phyloP scores from a whole-genome alignment of 306 rosid species.

The Gleditsia sinensis region DNA sequence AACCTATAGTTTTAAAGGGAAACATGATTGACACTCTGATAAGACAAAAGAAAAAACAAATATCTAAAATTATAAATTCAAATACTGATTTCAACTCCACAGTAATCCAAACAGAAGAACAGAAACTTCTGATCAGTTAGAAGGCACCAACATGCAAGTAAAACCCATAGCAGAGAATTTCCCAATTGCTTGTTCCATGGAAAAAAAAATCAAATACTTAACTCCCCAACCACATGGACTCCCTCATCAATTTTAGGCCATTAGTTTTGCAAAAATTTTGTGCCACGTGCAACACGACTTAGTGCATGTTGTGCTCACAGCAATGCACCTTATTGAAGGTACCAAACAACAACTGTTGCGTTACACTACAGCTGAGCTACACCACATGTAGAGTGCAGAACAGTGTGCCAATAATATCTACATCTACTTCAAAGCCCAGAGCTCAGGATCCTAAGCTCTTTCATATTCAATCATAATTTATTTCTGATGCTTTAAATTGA shows the following conservation, averaged over 20 bases:
- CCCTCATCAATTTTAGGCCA: background rate
- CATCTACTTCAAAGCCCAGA: background rate
- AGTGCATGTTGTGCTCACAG: background rate
- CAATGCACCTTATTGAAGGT: background rate
- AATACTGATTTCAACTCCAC: too few species aligned
- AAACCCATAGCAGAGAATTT: background rate
- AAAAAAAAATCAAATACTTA: background rate
- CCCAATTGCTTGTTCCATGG: background rate
- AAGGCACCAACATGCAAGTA: too few species aligned
- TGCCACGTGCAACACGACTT: background rate
- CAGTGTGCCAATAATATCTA: too few species aligned
- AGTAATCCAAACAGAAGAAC: too few species aligned
- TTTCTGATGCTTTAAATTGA: background rate
- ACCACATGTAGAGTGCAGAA: background rate
- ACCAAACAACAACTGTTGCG: background rate
- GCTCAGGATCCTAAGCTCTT: background rate
- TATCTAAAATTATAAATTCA: too few species aligned
- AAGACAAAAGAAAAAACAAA: too few species aligned
- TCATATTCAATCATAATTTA: background rate
- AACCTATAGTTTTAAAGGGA: background rate
- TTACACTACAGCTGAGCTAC: background rate
- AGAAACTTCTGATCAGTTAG: too few species aligned
- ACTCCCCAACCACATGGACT: background rate
- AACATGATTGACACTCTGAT: background rate
- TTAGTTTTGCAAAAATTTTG: background rate